Conservation (phyloP, 768 basidiomycete species). For the Mycena indigotica region DNA sequence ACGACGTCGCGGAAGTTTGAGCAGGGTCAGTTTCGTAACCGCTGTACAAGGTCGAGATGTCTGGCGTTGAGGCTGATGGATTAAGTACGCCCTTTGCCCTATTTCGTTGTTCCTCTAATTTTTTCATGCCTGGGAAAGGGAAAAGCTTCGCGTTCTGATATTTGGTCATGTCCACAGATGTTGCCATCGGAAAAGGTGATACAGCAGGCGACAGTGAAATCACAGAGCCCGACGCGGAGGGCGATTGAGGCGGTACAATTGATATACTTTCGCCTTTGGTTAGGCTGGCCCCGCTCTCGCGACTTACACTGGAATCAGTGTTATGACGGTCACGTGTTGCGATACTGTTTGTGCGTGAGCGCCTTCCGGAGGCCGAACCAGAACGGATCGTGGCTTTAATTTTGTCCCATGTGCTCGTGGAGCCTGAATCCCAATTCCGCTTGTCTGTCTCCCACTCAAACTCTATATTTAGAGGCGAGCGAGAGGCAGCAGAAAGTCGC, state of each 20-base stretch:
- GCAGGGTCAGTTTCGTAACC: conserved; percentile 52
- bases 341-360: conserved; percentile 80
- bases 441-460: conserved; percentile 61
- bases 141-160: conserved; percentile 82
- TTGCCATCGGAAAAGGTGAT: conserved; percentile 79
- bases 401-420: conserved; percentile 70
- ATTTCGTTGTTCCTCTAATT: conserved; percentile 72
- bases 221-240: conserved; percentile 72
- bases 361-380: conserved; percentile 67
- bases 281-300: conserved; percentile 76
- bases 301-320: conserved; percentile 71
- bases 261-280: conserved; percentile 47
- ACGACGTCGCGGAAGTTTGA: conserved; percentile 47
- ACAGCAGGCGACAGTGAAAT: conserved; percentile 63
- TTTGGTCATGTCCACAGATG: conserved; percentile 68
- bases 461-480: conserved; percentile 54
- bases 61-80: conserved; percentile 48
- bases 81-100: conserved; percentile 54
- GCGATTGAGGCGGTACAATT: conserved; percentile 50
- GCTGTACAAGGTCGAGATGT: conserved; percentile 44
- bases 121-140: conserved; percentile 87
- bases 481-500: conserved; percentile 63
- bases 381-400: conserved; percentile 70
- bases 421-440: conserved; percentile 55
- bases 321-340: conserved; percentile 65